Conservation (phyloP, 2,329 filamentous ascomycete species). For the Fusarium albidum region DNA sequence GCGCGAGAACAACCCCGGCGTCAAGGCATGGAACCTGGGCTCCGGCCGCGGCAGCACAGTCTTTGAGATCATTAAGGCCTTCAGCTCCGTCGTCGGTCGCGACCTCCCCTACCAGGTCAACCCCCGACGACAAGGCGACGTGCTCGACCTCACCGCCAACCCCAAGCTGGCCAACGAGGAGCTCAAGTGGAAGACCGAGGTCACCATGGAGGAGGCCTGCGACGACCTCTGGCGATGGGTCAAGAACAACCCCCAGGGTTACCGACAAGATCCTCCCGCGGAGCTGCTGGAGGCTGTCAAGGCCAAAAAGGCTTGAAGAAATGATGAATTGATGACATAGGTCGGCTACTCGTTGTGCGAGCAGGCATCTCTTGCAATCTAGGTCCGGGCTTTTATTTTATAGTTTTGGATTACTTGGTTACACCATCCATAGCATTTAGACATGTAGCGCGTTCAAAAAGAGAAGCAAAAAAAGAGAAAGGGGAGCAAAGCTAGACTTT, state of each 20-base stretch:
- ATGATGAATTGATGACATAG: constrained; percentile 10
- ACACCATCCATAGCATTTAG: constrained; percentile 35
- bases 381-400: constrained; percentile 19
- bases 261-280: constrained; percentile 88
- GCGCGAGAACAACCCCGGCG: constrained; percentile 82
- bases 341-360: constrained; percentile 19
- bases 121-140: constrained; percentile 83
- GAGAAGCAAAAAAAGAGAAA: constrained; percentile 11
- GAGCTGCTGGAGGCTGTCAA: constrained; percentile 75
- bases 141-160: constrained; percentile 94
- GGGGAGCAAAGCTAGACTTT: constrained; percentile 18
- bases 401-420: constrained; percentile 32
- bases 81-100: constrained; percentile 84
- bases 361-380: constrained; percentile 25
- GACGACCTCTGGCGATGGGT: constrained; percentile 97
- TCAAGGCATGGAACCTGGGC: constrained; percentile 96
- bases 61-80: constrained; percentile 96
- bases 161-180: constrained; percentile 87
- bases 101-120: constrained; percentile 89
- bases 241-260: constrained; percentile 94
- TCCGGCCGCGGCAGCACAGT: constrained; percentile 95
- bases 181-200: constrained; percentile 89
- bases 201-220: constrained; percentile 91
- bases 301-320: constrained; percentile 43
- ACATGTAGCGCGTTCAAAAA: constrained; percentile 30